Evolutionary conservation across 73 alveolate genomes (phyloP).

Genomic region (Paraurostyla sp.): DNA sequence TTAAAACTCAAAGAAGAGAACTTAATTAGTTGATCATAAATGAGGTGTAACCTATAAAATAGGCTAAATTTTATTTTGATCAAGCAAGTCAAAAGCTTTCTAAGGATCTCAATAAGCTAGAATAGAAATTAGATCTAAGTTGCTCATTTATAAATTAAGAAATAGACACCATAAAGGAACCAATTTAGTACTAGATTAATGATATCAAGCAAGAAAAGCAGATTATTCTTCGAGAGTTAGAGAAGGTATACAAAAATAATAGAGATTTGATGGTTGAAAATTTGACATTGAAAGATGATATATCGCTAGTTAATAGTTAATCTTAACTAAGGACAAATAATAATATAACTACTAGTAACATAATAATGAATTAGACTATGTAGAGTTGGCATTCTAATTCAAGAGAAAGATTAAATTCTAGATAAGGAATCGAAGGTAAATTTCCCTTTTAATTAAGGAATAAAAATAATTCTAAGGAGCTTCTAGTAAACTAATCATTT

Average conservation of each 20-base stretch:
- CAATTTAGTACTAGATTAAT: slow-evolving; percentile 8
- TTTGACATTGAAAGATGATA: not conserved
- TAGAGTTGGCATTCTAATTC: not conserved
- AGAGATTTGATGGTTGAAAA: not conserved
- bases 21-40: not conserved
- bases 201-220: slow-evolving; percentile 51
- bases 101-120: not conserved
- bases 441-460: not conserved
- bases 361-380: not conserved
- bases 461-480: not conserved
- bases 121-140: not conserved
- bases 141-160: not conserved
- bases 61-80: slow-evolving; percentile 11
- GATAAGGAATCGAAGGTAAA: not conserved
- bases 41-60: slow-evolving; percentile 13
- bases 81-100: not conserved
- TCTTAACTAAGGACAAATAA: not conserved
- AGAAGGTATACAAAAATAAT: slow-evolving; percentile 18
- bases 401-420: slow-evolving; percentile 1
- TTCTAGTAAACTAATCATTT: not conserved
- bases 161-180: slow-evolving; percentile 24
- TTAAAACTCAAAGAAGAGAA: slow-evolving; percentile 12
- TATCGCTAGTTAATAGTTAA: not conserved
- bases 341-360: not conserved
- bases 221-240: slow-evolving; percentile 5